Conservation (phyloP, 306 rosid species). For the Trifolium repens region DNA sequence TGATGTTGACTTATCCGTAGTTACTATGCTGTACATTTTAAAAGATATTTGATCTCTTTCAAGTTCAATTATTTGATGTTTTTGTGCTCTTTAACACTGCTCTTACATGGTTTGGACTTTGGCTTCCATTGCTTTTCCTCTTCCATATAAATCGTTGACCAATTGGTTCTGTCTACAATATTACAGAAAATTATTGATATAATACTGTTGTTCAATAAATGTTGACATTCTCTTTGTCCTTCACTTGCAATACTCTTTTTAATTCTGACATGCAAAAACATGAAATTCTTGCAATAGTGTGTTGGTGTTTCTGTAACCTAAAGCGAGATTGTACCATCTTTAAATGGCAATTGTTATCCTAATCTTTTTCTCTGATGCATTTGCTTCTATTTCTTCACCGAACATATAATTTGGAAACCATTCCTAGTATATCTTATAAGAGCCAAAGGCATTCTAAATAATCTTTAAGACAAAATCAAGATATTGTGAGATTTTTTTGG, state of each 20-base stretch:
- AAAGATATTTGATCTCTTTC: slow-evolving; percentile 1
- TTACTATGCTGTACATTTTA: slow-evolving; percentile 6
- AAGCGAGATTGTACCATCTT: not conserved
- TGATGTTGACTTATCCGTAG: not conserved
- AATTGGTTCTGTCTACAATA: slow-evolving; percentile 23
- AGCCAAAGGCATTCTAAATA: not conserved
- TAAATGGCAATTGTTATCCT: not conserved
- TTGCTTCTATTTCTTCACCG: not conserved
- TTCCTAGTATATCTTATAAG: not conserved
- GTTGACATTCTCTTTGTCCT: not conserved
- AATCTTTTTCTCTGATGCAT: not conserved
- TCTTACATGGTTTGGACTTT: slow-evolving; percentile 17
- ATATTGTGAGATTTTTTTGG: not conserved
- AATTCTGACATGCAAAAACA: slow-evolving; percentile 2
- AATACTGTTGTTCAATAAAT: slow-evolving; percentile 15
- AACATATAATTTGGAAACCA: not conserved
- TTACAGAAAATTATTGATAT: not conserved
- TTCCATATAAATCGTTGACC: slow-evolving; percentile 1
- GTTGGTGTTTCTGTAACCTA: not conserved
- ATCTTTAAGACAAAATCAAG: not conserved
- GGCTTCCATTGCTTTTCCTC: slow-evolving; percentile 14
- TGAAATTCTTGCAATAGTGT: not conserved
- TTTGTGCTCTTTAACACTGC: slow-evolving; percentile 22
- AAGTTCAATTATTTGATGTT: not conserved
- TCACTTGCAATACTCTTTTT: not conserved